Conservation (phyloP, 108 stramenopile species). For the Nitzschia inconspicua region DNA sequence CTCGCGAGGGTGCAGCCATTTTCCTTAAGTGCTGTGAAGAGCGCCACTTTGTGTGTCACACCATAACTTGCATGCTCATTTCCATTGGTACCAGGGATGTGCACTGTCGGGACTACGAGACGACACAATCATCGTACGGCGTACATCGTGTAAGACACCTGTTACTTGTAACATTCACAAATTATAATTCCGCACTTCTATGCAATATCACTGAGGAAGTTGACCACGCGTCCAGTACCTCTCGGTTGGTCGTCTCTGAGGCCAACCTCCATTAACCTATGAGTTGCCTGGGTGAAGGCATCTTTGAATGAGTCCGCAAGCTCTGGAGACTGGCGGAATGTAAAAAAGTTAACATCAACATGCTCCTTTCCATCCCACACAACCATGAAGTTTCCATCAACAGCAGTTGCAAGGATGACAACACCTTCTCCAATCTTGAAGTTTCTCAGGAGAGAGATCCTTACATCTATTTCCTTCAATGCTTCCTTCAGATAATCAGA, state of each 20-base stretch:
- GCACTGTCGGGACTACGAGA: too few species aligned
- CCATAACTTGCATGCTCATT: too few species aligned
- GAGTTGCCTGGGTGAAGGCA: too few species aligned
- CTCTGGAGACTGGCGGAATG: constrained; percentile 30
- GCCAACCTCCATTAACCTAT: neutral
- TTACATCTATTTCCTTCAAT: neutral
- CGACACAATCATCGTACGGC: too few species aligned
- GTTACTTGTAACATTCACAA: too few species aligned
- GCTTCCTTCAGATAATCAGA: neutral
- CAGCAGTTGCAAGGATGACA: constrained; percentile 30
- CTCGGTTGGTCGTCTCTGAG: constrained; percentile 45
- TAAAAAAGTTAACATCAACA: constrained; percentile 61
- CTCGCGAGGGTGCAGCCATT: too few species aligned
- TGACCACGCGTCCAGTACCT: constrained; percentile 41
- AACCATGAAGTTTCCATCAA: constrained; percentile 27
- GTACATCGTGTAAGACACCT: too few species aligned
- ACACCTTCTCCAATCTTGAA: constrained; percentile 53
- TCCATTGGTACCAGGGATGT: too few species aligned
- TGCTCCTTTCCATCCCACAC: constrained; percentile 64
- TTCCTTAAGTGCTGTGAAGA: too few species aligned
- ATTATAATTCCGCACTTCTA: too few species aligned
- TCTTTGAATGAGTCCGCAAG: constrained; percentile 1
- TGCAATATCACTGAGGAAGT: constrained; percentile 45
- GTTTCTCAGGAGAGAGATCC: neutral
- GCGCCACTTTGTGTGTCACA: too few species aligned